These are phyloP conservation scores for Ascochyta pisi DNA, from an alignment of 2,329 filamentous ascomycete genomes.

Conservation along the genomic window DNA sequence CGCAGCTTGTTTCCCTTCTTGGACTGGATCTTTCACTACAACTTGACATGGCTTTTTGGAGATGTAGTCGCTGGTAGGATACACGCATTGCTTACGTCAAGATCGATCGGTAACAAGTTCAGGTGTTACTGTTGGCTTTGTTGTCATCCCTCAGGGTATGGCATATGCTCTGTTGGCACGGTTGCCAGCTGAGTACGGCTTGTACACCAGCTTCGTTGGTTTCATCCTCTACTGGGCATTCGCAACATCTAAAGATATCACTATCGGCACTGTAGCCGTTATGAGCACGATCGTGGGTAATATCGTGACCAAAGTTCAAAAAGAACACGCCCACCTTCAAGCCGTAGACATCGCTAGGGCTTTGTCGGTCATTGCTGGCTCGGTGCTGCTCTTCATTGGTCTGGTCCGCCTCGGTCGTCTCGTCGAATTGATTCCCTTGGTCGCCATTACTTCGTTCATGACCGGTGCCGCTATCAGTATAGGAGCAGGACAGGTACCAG, in stretches of 20 bases:
- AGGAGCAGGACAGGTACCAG: slow-evolving; percentile 79
- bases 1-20: slow-evolving; percentile 83
- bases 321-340: slow-evolving; percentile 53
- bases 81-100: not conserved
- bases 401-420: slow-evolving; percentile 84
- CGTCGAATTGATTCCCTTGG: slow-evolving; percentile 90
- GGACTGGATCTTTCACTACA: slow-evolving; percentile 90
- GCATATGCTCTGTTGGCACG: slow-evolving; percentile 87
- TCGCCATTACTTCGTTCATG: slow-evolving; percentile 95
- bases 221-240: slow-evolving; percentile 97
- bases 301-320: slow-evolving; percentile 69
- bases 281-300: slow-evolving; percentile 90
- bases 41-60: slow-evolving; percentile 84
- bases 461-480: slow-evolving; percentile 95
- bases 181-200: slow-evolving; percentile 80
- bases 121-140: slow-evolving; percentile 76
- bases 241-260: slow-evolving; percentile 97
- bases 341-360: slow-evolving; percentile 73
- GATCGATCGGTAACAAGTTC: not conserved
- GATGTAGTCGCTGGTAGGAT: slow-evolving; percentile 83
- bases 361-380: slow-evolving; percentile 78
- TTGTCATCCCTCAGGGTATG: slow-evolving; percentile 94
- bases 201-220: slow-evolving; percentile 96
- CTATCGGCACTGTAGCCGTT: slow-evolving; percentile 96
- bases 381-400: slow-evolving; percentile 81